Conservation (phyloP, 1,284 basidiomycete genomes). For the Phlebopus sp. region DNA sequence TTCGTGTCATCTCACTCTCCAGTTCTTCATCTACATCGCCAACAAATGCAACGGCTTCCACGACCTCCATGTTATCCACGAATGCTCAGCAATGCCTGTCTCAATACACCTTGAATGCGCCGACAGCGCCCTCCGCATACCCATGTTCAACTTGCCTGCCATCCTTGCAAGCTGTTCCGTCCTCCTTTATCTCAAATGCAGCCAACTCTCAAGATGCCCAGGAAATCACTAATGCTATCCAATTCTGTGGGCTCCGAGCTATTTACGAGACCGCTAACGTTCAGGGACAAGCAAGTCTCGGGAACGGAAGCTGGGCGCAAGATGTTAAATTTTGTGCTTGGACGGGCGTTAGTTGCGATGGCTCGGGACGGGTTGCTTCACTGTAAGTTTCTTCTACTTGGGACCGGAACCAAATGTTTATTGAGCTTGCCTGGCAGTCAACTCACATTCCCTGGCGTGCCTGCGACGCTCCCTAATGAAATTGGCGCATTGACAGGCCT, state of each 20-base stretch:
- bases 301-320: slow-evolving; percentile 46
- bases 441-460: slow-evolving; percentile 47
- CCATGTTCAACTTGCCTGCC: slow-evolving; percentile 50
- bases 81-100: slow-evolving; percentile 45
- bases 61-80: slow-evolving; percentile 33
- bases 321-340: slow-evolving; percentile 48
- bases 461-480: slow-evolving; percentile 43
- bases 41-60: slow-evolving; percentile 20
- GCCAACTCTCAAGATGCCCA: slow-evolving; percentile 33
- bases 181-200: slow-evolving; percentile 29
- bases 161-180: slow-evolving; percentile 38
- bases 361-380: slow-evolving; percentile 39
- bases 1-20: slow-evolving; percentile 32
- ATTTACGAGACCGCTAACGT: slow-evolving; percentile 44
- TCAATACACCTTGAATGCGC: slow-evolving; percentile 47
- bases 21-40: slow-evolving; percentile 14
- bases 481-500: slow-evolving; percentile 42
- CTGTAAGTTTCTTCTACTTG: slow-evolving; percentile 36
- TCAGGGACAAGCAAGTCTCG: slow-evolving; percentile 38
- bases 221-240: slow-evolving; percentile 36
- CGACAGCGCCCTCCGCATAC: slow-evolving; percentile 41
- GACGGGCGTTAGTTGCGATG: slow-evolving; percentile 46
- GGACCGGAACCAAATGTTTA: neutral
- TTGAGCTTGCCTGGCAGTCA: slow-evolving; percentile 29
- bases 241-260: slow-evolving; percentile 51